Base-by-base conservation (phyloP, 2,329 filamentous ascomycete species). In the Kalmusia sp. region DNA sequence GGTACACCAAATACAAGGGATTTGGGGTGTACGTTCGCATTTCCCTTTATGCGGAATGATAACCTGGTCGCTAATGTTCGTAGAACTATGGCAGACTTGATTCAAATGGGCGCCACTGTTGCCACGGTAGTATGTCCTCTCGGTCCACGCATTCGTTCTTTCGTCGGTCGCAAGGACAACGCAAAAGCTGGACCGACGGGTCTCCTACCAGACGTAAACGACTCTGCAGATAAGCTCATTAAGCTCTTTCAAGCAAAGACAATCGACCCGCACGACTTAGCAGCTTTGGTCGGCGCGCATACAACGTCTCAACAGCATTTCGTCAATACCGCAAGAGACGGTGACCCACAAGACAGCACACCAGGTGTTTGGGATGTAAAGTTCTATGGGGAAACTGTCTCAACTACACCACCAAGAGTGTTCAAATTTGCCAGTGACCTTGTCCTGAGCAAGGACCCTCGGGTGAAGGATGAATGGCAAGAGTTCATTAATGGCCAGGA, bases 121-220 rank as follows among this genome's bases (percentile, higher is more conserved):
- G 73, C 73, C 5, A 72, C 71, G 2, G 73, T 76, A 3, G 71
- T 71, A 2, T 76, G 73, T 44, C 74, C 74, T 0, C 62, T 76
- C 6, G 74, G 74, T 6, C 73, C 74, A n/a, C 66, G 73, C 15
- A 60, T 75, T 37, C 65, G 71, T 6, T 65, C 69, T 3, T 76
- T 72, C 34, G 68, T 76, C 31, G 73, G 74, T 21, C 67, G 74
- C 25, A 76, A 74, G 39, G 73, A 76, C 44, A 73, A 68, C 24
- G 62, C 63, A 21, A 64, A 63, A 14, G 64, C 73, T 6, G 67
- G 68, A 5, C 69, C 69, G 6, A 71, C 70, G 14, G 66, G 68
- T 6, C 64, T 76, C 3, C 52, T 76, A 0, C 74, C 73, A 1
- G 64, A 58, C 6, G 69, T 69, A 6, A 69, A 58, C 6, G 69